A percentile compares a stretch with the other conserved stretches of the same genome.
Evolutionary conservation across 345 rosid genomes (phyloP).

Genomic region (Syzygium grande): DNA sequence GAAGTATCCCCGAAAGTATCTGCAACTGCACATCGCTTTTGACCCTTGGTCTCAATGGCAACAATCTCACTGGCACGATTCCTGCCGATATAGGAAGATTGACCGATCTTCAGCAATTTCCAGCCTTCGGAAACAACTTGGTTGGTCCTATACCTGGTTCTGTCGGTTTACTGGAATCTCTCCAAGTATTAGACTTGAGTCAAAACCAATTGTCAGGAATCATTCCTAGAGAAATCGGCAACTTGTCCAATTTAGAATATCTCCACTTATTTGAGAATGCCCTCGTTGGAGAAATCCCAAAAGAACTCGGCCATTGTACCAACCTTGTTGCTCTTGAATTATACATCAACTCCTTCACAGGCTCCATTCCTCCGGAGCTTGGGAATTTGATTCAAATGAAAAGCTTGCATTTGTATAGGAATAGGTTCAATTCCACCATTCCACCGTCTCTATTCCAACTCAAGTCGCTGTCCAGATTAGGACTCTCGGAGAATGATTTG

Average conservation of each 20-base stretch:
- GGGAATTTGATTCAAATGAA: conserved; percentile 48
- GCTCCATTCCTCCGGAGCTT: conserved; percentile 58
- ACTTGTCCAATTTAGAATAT: conserved; percentile 39
- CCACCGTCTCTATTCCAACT: conserved; percentile 52
- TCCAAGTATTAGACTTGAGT: conserved; percentile 49
- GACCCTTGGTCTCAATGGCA: conserved; percentile 26
- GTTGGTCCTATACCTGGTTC: conserved; percentile 60
- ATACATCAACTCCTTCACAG: conserved; percentile 40
- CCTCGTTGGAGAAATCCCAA: conserved; percentile 54
- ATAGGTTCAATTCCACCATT: conserved; percentile 57
- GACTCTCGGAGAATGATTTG: conserved; percentile 56
- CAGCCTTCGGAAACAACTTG: conserved; percentile 33
- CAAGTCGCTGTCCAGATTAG: conserved; percentile 44
- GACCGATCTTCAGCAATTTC: conserved; percentile 40
- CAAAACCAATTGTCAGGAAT: conserved; percentile 48
- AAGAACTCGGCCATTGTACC: conserved; percentile 49
- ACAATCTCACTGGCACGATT: conserved; percentile 58
- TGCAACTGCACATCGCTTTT: conserved; percentile 47
- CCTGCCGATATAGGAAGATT: conserved; percentile 55
- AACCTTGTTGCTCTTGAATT: conserved; percentile 47
- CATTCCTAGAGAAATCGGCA: conserved; percentile 63
- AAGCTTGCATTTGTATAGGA: conserved; percentile 33
- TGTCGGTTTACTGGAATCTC: conserved; percentile 34
- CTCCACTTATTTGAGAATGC: conserved; percentile 35
- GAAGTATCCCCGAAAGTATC: conserved; percentile 50